Evolutionary conservation across 163 green algal genomes (phyloP), one percentile per base, ranked within the genome.

Genomic region (Coccomyxa subellipsoidea): DNA sequence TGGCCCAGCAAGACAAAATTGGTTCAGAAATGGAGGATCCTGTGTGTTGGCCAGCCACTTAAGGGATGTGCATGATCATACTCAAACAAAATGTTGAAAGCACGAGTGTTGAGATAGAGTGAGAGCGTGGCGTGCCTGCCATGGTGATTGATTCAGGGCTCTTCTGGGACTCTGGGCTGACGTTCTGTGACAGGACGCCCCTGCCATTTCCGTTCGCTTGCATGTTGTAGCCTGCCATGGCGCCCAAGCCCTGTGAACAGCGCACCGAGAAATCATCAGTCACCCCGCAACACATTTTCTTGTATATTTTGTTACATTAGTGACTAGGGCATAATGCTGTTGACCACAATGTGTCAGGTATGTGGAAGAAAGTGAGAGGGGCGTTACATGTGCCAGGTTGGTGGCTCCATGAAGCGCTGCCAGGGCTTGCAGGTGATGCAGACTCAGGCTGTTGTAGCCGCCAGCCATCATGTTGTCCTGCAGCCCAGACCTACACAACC

Each of bases 401-500:
- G 82, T 77, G 3, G 82, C 82, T 21, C 82, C 77, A 66, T 80
- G 82, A 29, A 76, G 66, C 32, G 82, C 77, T 29, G 82, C 82
- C 38, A 85, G 79, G 66, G 69, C 39, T 53, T 85, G 82, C 21
- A 85, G 77, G 38, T 79, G 47, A 12, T 59, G 4, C 47, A 59
- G 47, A 18, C 47, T 18, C 47, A 59, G 47, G 5, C 4, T 23
- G 2, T 59, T 59, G n/a, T n/a, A n/a, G n/a, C n/a, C n/a, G n/a
- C n/a, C 4, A 59, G 1, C 47, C 47, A 59, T 59, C 47, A 59
- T 59, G 47, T 1, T n/a, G n/a, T 59, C 47, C 47, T 59, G 47
- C 47, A 59, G 4, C 47, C 47, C 47, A 59, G 3, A 18, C 47
- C 47, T 59, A 18, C 47, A 7, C n/a, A 59, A 8, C 10, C 5